Evolutionary conservation across 495 filamentous ascomycete species (phyloP), one percentile per base, ranked within the genome.

Genomic region (Penicillium coffeae): DNA sequence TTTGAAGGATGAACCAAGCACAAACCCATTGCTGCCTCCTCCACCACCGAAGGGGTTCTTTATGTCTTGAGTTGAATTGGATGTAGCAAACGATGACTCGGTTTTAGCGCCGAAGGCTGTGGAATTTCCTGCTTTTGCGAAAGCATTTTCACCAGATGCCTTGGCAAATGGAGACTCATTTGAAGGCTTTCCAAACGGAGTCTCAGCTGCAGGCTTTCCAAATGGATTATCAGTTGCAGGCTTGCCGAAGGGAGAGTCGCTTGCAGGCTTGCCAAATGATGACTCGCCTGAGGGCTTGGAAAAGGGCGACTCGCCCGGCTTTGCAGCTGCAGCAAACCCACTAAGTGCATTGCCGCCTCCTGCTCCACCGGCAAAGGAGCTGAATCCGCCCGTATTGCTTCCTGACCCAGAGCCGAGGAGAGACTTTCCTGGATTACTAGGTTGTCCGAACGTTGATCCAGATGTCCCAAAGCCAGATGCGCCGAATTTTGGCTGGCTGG

Each of bases 1-100:
- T 63, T 93, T 90, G 68, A 96, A 96, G 12, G 82, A 86, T 36
- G 85, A 87, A 2, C 79, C 84, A 16, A 96, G 74, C 19, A 82
- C 81, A 62, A 96, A 96, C 0, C 78, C 74, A 42, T 66, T 54
- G 13, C 52, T 15, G 16, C 43, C 45, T 8, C 72, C 68, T 27
- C 73, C 61, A 13, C 83, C 81, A 13, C 83, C 81, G 61, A 90
- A 85, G 4, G 66, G 61, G 8, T 65, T 65, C 34, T 70, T 61
- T 37, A 69, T n/a, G n/a, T n/a, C 41, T 38, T 59, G 60, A 3
- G 52, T 56, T 6, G 66, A 51, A 22, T 71, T 71, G 48, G 77
- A 67, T 8, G 68, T 38, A 1, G 56, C 38, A 47, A 78, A 76
- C 8, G 59, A 46, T 0, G 74, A 55, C 37, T 63, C 48, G 21